A percentile compares a stretch with the other conserved stretches of the same genome.
Evolutionary conservation across 192 early-diverging fungal species (phyloP).

Genomic region (Thamnidium elegans): DNA sequence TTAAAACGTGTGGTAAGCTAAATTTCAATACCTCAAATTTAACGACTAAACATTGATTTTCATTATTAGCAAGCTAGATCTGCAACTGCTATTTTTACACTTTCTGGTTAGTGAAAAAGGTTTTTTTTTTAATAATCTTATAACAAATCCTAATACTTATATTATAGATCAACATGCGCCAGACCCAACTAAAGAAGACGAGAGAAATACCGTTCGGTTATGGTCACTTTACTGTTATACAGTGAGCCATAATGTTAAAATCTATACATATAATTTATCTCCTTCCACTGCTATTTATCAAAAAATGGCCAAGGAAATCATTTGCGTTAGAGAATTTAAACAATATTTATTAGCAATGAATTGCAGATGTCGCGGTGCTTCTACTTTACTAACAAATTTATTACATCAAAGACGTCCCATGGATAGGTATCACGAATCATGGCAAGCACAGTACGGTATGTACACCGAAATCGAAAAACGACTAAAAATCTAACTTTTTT

Average conservation of each 20-base stretch:
- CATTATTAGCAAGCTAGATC: conserved; percentile 34
- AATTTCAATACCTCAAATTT: not conserved
- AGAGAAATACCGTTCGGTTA: conserved; percentile 61
- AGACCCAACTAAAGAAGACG: conserved; percentile 58
- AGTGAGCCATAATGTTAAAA: conserved; percentile 41
- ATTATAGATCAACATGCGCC: conserved; percentile 44
- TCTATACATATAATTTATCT: conserved; percentile 61
- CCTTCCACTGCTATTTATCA: conserved; percentile 62
- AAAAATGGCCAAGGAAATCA: conserved; percentile 51
- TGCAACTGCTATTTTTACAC: conserved; percentile 48
- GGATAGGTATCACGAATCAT: conserved; percentile 54
- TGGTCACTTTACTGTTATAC: conserved; percentile 67
- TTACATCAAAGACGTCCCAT: conserved; percentile 53
- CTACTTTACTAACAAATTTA: conserved; percentile 63
- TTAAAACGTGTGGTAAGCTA: conserved; percentile 26
- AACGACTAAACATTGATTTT: not conserved
- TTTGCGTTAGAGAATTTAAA: conserved; percentile 50
- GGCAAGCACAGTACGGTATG: conserved; percentile 64
- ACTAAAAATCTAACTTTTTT: not conserved
- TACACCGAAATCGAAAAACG: not conserved
- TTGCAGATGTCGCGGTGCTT: conserved; percentile 52
- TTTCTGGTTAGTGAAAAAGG: conserved; percentile 37
- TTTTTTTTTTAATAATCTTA: conserved; percentile 1
- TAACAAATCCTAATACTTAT: not conserved
- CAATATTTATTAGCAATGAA: conserved; percentile 54